Evolutionary conservation across 2,329 filamentous ascomycete species (phyloP), one percentile per base, ranked within the genome.

Genomic region (Diaporthe caulivora): DNA sequence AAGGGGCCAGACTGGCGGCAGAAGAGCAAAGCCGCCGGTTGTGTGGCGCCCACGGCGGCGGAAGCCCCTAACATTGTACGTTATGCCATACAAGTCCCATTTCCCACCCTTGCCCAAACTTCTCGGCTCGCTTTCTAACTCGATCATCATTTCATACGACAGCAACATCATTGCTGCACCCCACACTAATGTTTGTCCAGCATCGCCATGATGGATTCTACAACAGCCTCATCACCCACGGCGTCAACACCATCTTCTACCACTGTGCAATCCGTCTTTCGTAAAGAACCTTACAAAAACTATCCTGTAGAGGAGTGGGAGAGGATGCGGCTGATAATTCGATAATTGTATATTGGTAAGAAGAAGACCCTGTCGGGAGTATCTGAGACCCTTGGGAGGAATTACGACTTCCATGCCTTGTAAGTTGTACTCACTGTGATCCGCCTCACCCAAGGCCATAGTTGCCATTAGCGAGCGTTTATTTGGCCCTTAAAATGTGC

Each of bases 21-120:
- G n/a, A n/a, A n/a, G n/a, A 67, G 53, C 44, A 68, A 54, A 62
- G 55, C 44, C 44, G 54, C 69, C 51, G 34, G 58, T 60, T 57
- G 49, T 70, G 72, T 62, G 55, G 57, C 72, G 55, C 72, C 44
- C 55, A 62, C 18, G 57, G 67, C 71, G 57, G 57, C 65, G 67
- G 67, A 37, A 49, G 37, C 68, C 47, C n/a, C n/a, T n/a, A n/a
- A n/a, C n/a, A n/a, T n/a, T n/a, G n/a, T n/a, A n/a, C n/a, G n/a
- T n/a, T 73, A 55, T 55, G 57, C 67, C n/a, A n/a, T n/a, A n/a
- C n/a, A n/a, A 31, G 58, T 70, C 72, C 57, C 58, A 74, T 70
- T 58, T 71, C 68, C 68, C 68, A 71, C 68, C 34, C 68, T 71
- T 71, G 68, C 42, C 58, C 34, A 73, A 57, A 73, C 71, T 71